phyloP scores from a whole-genome alignment of 164 flowering plant genomes.

The Magnolia sinica region DNA sequence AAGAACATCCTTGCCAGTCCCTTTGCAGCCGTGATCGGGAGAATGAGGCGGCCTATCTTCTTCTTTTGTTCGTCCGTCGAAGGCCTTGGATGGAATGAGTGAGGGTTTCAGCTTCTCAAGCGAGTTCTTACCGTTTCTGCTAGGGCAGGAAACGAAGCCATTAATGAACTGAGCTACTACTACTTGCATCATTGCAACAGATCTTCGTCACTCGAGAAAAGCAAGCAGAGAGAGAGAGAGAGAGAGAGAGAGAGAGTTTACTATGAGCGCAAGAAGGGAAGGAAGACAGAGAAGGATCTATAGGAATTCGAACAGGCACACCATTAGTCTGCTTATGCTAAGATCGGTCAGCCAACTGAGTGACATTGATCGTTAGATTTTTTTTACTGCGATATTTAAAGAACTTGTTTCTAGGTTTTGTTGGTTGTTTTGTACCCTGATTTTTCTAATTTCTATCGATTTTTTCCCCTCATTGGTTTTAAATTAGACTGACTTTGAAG shows the following conservation, averaged over 20 bases:
- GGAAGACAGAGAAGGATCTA: constrained; percentile 94
- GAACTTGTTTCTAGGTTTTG: background rate
- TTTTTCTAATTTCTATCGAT: background rate
- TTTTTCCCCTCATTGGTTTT: background rate
- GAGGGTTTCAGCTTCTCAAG: constrained; percentile 19
- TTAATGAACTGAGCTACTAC: constrained; percentile 16
- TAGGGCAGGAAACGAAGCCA: constrained; percentile 15
- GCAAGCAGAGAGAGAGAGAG: background rate
- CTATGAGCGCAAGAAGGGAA: constrained; percentile 57
- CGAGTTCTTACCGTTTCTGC: background rate
- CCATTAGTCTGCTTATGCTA: constrained; percentile 68
- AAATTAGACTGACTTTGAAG: background rate
- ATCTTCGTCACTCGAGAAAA: background rate
- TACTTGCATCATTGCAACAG: constrained; percentile 24
- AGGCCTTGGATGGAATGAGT: constrained; percentile 8
- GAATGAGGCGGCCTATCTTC: background rate
- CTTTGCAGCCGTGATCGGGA: constrained; percentile 18
- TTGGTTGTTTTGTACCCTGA: background rate
- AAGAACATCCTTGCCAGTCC: constrained; percentile 21
- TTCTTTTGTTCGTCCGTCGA: constrained; percentile 2
- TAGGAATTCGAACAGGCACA: constrained; percentile 87
- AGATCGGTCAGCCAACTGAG: constrained; percentile 35
- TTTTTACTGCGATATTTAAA: background rate
- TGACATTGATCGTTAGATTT: background rate
- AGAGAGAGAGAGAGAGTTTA: too few relatives aligned